Percentiles rank a stretch among this genome's conserved stretches.
phyloP scores from a whole-genome alignment of 75 land plant species.

The Cryptomeria japonica region DNA sequence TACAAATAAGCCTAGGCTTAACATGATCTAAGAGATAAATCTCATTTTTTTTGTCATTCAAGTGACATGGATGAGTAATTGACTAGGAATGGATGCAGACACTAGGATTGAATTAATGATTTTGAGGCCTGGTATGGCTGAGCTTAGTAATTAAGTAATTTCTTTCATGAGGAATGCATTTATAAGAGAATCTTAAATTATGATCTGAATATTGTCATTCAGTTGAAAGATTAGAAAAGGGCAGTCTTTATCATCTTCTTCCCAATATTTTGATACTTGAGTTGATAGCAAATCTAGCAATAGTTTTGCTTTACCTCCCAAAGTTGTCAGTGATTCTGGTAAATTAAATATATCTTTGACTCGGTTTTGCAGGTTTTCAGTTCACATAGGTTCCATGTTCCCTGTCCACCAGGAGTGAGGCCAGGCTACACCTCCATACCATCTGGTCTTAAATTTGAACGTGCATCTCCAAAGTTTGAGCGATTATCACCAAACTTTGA shows the following conservation, averaged over 20 bases:
- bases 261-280: not conserved
- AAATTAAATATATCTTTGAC: not conserved
- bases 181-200: too few relatives aligned
- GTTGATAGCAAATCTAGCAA: not conserved
- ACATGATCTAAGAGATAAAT: not conserved
- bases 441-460: not conserved
- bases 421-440: not conserved
- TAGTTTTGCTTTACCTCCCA: not conserved
- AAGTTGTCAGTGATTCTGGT: not conserved
- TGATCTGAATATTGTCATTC: not conserved
- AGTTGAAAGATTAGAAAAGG: not conserved
- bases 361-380: not conserved
- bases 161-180: not conserved
- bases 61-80: not conserved
- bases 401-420: not conserved
- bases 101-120: not conserved
- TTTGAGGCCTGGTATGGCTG: not conserved
- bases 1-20: not conserved
- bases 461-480: conserved; percentile 2
- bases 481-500: not conserved
- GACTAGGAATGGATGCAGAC: not conserved
- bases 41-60: too few relatives aligned
- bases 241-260: not conserved
- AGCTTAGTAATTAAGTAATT: not conserved
- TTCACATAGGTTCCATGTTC: not conserved